phyloP scores from a whole-genome alignment of 192 early-diverging fungal genomes.

The Polychytrium aggregatum region DNA sequence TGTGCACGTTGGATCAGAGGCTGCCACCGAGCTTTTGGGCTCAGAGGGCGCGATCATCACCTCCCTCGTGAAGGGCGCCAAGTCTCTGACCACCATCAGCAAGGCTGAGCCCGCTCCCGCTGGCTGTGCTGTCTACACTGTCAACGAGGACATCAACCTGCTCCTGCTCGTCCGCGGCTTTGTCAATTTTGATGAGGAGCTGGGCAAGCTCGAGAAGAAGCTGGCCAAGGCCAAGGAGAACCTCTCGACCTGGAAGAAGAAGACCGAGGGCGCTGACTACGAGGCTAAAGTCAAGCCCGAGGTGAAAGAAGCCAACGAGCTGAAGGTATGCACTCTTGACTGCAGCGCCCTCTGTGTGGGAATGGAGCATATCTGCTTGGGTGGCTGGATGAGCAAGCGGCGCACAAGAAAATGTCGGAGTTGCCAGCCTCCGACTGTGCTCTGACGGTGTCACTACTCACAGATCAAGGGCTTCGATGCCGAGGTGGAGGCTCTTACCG shows the following conservation, averaged over 20 bases:
- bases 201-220: conserved; percentile 69
- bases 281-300: conserved; percentile 52
- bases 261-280: conserved; percentile 59
- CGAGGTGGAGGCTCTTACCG: conserved; percentile 60
- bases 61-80: conserved; percentile 64
- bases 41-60: conserved; percentile 52
- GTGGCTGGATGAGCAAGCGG: too few relatives aligned
- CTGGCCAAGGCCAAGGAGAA: conserved; percentile 47
- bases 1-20: conserved; percentile 37
- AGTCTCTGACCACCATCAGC: conserved; percentile 50
- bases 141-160: conserved; percentile 61
- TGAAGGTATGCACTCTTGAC: conserved; percentile 34
- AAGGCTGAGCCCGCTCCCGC: conserved; percentile 48
- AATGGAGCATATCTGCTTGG: too few relatives aligned
- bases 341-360: background rate
- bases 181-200: conserved; percentile 75
- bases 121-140: conserved; percentile 63
- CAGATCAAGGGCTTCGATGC: conserved; percentile 54
- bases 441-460: conserved; percentile 3
- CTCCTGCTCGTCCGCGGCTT: conserved; percentile 67
- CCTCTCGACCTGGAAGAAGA: conserved; percentile 47
- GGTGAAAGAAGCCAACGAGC: conserved; percentile 57
- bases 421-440: too few relatives aligned
- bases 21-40: conserved; percentile 33
- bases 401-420: too few relatives aligned